Percentiles rank a stretch among this genome's conserved stretches.
These are phyloP conservation scores for Thalassiosira exigua DNA, from an alignment of 352 stramenopile species.

Conservation along the genomic window DNA sequence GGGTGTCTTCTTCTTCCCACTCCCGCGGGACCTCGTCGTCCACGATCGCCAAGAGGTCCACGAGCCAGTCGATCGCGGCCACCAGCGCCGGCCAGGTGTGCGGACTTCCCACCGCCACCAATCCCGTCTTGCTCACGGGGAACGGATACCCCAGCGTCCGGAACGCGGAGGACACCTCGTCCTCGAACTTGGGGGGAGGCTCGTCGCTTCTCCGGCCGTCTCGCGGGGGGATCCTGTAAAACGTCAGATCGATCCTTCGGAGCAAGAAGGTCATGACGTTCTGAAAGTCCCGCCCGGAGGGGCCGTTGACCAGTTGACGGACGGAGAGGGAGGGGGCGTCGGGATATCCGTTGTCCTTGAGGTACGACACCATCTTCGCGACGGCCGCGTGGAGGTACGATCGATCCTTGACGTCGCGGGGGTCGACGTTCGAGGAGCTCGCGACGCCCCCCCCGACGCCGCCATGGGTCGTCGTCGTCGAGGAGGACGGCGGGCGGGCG, in stretches of 20 bases:
- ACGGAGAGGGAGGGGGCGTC: constrained; percentile 88
- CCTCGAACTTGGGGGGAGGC: constrained; percentile 86
- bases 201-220: constrained; percentile 19
- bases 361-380: constrained; percentile 92
- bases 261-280: constrained; percentile 98
- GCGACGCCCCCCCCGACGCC: too few species aligned
- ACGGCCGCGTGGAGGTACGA: constrained; percentile 92
- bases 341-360: constrained; percentile 91
- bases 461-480: too few species aligned
- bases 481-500: too few species aligned
- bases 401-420: constrained; percentile 87
- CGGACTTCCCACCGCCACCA: constrained; percentile 92
- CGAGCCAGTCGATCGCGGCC: constrained; percentile 95
- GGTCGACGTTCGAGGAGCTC: constrained; percentile 39
- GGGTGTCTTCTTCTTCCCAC: constrained; percentile 82
- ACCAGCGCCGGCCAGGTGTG: constrained; percentile 96
- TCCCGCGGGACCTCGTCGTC: constrained; percentile 58
- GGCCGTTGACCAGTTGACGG: constrained; percentile 89
- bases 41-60: constrained; percentile 88
- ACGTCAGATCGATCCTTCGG: constrained; percentile 91
- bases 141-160: constrained; percentile 93
- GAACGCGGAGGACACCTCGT: constrained; percentile 89
- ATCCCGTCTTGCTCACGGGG: constrained; percentile 93
- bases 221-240: constrained; percentile 48
- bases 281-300: constrained; percentile 96